Evolutionary conservation across 2,329 filamentous ascomycete genomes (phyloP), one percentile per base, ranked within the genome.

Genomic region (Trichoderma koningii): DNA sequence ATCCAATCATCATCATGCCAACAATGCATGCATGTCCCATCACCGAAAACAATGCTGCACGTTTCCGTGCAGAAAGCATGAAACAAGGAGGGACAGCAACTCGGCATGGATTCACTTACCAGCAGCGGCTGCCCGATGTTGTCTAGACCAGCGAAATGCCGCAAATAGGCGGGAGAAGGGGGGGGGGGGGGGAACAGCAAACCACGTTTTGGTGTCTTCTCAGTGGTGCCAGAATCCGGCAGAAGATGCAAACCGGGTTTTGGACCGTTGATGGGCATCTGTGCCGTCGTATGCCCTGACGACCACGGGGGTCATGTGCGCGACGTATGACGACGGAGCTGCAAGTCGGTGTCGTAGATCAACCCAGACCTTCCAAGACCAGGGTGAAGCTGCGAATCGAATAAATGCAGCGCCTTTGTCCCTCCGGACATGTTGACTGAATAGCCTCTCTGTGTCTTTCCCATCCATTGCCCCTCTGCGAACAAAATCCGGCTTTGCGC

Each of bases 321-420:
- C 61, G 23, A 51, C 28, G 61, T 64, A 64, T 64, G 61, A 64
- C 61, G 61, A 64, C 41, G 28, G 21, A 45, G 55, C 52, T 30
- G 23, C 17, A 50, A 55, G 60, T 41, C 55, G 60, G 60, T 63
- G 60, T 55, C 38, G 60, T 52, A 55, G 60, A 63, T 63, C 60
- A 63, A 41, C 14, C 26, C 23, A 26, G 50, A 10, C 19, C 41
- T 23, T 51, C 28, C 28, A 28, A 55, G 41, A 10, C 60, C 47
- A 14, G 34, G 34, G 12, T 14, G 34, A 38, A 47, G 47, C 34
- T 41, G 28, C 50, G 50, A 55, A 56, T 56, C 12, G 30, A 56
- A 64, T 64, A 64, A 64, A 64, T 48, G 52, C 61, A 50, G 47
- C 60, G n/a, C 30, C 61, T 64, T 41, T 51, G 61, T 64, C 61